A percentile compares a stretch with the other conserved stretches of the same genome.
These are phyloP conservation scores for Bipolaris cookei DNA, from an alignment of 2,329 filamentous ascomycete species.

Conservation along the genomic window DNA sequence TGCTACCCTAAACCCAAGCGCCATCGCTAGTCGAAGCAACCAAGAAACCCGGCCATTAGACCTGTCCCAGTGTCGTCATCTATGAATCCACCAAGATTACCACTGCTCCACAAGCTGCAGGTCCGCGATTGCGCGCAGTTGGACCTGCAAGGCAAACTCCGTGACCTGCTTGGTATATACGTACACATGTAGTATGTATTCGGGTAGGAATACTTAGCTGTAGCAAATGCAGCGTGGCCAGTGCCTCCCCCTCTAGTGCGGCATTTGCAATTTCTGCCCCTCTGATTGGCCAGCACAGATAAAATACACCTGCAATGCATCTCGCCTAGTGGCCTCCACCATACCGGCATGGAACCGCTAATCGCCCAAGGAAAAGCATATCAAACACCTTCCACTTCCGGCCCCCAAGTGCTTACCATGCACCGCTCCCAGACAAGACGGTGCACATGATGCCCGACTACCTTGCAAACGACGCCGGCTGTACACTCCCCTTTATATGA, in stretches of 20 bases:
- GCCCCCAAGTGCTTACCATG: not conserved
- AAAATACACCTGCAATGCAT: not conserved
- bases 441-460: no score
- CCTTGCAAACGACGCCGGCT: not conserved
- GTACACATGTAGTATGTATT: no score
- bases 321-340: not conserved
- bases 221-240: not conserved
- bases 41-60: not conserved
- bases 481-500: not conserved
- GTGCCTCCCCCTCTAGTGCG: not conserved
- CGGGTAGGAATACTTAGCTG: not conserved
- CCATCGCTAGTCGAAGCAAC: constrained; percentile 1
- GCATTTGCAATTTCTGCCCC: not conserved
- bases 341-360: not conserved
- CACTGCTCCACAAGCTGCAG: not conserved
- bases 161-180: not conserved
- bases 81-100: not conserved
- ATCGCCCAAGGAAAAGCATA: not conserved
- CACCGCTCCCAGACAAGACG: not conserved
- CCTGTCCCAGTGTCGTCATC: not conserved
- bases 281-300: not conserved
- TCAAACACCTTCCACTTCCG: not conserved
- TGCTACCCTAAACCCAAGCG: not conserved
- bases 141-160: not conserved
- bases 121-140: not conserved